phyloP scores from a whole-genome alignment of 2,329 filamentous ascomycete genomes.

The Ophiostoma sp. region DNA sequence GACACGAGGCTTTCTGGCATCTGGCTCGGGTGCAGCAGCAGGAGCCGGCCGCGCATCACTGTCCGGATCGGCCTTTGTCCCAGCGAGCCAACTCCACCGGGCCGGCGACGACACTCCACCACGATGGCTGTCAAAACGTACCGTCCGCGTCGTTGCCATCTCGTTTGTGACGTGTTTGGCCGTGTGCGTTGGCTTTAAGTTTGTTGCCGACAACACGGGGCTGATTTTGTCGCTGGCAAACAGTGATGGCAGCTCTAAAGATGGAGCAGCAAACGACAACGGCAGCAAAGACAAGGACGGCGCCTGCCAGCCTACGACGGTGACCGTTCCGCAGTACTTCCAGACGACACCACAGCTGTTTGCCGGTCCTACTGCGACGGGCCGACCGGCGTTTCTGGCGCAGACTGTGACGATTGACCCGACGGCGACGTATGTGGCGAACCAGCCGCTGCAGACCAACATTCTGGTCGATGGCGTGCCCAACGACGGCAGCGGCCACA shows the following conservation, averaged over 20 bases:
- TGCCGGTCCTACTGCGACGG: constrained; percentile 69
- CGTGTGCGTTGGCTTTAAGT: constrained; percentile 32
- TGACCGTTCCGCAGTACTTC: constrained; percentile 60
- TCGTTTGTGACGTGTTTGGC: constrained; percentile 31
- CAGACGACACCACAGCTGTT: constrained; percentile 61
- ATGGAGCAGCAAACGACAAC: neutral
- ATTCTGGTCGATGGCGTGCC: constrained; percentile 64
- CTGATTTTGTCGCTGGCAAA: constrained; percentile 24
- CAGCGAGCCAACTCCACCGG: constrained; percentile 21
- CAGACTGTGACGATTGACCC: constrained; percentile 69
- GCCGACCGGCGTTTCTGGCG: constrained; percentile 67
- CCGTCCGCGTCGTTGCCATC: constrained; percentile 29
- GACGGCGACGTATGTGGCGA: constrained; percentile 64
- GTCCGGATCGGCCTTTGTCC: neutral
- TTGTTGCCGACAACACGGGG: constrained; percentile 30
- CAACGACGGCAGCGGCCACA: constrained; percentile 49
- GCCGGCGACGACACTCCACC: constrained; percentile 20
- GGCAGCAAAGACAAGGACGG: neutral
- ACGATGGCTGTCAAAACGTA: constrained; percentile 25
- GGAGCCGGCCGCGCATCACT: neutral
- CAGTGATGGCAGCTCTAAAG: neutral
- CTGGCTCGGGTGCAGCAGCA: no score
- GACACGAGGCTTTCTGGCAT: constrained; percentile 22
- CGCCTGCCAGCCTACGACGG: constrained; percentile 30
- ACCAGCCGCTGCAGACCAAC: constrained; percentile 69